Percentiles rank a stretch among this genome's conserved stretches.
These are phyloP conservation scores for Sclerotiophoma versabilis DNA, from an alignment of 2,329 filamentous ascomycete genomes.

Conservation along the genomic window DNA sequence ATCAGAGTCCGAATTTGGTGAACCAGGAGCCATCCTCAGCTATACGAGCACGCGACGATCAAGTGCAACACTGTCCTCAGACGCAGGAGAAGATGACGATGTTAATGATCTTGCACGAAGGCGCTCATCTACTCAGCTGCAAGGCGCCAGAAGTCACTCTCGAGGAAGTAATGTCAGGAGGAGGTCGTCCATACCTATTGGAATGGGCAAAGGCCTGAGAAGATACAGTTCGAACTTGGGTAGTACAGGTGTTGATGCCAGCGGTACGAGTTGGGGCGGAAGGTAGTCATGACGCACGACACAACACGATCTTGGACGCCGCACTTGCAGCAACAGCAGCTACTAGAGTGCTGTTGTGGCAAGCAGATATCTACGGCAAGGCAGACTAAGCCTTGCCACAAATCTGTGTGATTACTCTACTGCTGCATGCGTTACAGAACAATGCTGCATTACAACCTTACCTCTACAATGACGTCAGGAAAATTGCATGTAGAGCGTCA, in stretches of 20 bases:
- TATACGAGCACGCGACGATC: conserved; percentile 40
- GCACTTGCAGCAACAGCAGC: background rate
- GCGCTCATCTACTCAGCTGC: conserved; percentile 23
- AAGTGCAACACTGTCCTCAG: conserved; percentile 32
- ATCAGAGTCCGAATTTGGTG: conserved; percentile 52
- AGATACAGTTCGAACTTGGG: conserved; percentile 56
- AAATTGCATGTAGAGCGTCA: too few relatives aligned
- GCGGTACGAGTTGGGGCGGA: conserved; percentile 46
- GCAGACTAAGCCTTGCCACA: background rate
- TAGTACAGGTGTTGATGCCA: conserved; percentile 44
- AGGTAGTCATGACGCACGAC: conserved; percentile 12
- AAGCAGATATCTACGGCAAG: background rate
- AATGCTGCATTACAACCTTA: too few relatives aligned
- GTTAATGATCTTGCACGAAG: conserved; percentile 21
- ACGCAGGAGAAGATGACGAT: conserved; percentile 30
- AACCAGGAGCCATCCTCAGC: conserved; percentile 42
- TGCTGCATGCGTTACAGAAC: too few relatives aligned
- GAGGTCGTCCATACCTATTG: conserved; percentile 54
- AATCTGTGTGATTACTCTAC: background rate
- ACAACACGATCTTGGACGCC: background rate
- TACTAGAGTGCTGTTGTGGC: background rate
- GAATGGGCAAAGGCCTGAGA: conserved; percentile 55
- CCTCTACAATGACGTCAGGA: too few relatives aligned
- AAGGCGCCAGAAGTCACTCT: conserved; percentile 32
- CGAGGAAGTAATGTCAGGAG: conserved; percentile 47